phyloP scores from a whole-genome alignment of 352 stramenopile species.

The Phytophthora uliginosa region DNA sequence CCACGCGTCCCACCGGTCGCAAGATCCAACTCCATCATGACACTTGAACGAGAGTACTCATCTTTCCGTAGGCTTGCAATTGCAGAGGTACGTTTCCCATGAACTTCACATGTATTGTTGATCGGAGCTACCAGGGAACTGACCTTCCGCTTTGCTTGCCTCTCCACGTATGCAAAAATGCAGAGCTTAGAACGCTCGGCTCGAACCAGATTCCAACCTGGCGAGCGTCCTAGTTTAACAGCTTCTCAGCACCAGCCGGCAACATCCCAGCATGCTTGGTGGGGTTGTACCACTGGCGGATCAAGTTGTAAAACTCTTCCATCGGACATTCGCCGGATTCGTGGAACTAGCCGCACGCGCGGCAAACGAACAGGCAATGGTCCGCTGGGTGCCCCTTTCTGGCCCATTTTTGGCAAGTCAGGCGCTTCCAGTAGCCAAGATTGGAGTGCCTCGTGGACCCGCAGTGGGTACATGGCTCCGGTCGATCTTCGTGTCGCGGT shows the following conservation, averaged over 20 bases:
- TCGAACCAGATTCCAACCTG: constrained; percentile 12
- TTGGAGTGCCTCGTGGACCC: background rate
- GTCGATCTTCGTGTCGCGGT: too few relatives aligned
- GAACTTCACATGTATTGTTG: constrained; percentile 22
- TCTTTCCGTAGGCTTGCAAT: background rate
- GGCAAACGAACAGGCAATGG: constrained; percentile 14
- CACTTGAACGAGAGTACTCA: constrained; percentile 9
- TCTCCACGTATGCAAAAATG: background rate
- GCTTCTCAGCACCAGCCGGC: constrained; percentile 3
- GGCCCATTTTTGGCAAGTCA: constrained; percentile 7
- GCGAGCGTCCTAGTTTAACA: constrained; percentile 29
- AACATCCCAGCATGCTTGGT: constrained; percentile 15
- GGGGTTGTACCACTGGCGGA: constrained; percentile 18
- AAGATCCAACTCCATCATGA: constrained; percentile 15
- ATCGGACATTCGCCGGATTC: constrained; percentile 10
- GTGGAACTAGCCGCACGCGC: constrained; percentile 12
- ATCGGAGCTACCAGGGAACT: background rate
- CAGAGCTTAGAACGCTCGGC: too few relatives aligned
- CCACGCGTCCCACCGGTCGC: too few relatives aligned
- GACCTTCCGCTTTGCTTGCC: background rate
- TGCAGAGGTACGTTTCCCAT: constrained; percentile 4
- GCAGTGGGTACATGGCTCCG: too few relatives aligned
- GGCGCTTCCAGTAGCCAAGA: constrained; percentile 14
- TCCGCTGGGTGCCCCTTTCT: constrained; percentile 15
- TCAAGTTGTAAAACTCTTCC: constrained; percentile 23